Conservation (phyloP, 257 asterid genomes). For the Solanum chaucha region DNA sequence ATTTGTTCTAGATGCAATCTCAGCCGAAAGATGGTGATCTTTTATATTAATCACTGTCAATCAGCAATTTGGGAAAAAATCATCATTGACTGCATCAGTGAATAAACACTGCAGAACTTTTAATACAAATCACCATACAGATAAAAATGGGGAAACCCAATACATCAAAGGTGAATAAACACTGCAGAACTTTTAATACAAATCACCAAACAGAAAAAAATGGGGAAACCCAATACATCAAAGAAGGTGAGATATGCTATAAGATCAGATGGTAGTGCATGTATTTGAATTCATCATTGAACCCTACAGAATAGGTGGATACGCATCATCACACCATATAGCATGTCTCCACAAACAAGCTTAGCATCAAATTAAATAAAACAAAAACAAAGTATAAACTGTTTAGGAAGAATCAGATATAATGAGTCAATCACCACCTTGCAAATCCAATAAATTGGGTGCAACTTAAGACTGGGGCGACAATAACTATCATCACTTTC, state of each 20-base stretch:
- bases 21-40: constrained; percentile 94
- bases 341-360: background rate
- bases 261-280: constrained; percentile 95
- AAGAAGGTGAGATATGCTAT: background rate
- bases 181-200: background rate
- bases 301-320: constrained; percentile 43
- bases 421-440: constrained; percentile 27
- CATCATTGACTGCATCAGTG: constrained; percentile 40
- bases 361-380: background rate
- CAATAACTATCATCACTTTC: constrained; percentile 26
- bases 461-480: constrained; percentile 48
- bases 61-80: constrained; percentile 23
- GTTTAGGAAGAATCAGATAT: constrained; percentile 14
- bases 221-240: no score
- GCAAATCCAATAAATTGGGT: constrained; percentile 6
- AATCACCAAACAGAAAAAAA: background rate
- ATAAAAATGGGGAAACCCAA: background rate
- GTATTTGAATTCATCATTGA: constrained; percentile 45
- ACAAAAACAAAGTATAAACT: background rate
- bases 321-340: constrained; percentile 23
- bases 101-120: background rate
- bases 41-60: constrained; percentile 33
- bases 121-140: background rate
- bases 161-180: background rate
- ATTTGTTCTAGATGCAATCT: constrained; percentile 26